Base-by-base conservation (phyloP, 2,329 filamentous ascomycete species). In the Trichoderma koningii region DNA sequence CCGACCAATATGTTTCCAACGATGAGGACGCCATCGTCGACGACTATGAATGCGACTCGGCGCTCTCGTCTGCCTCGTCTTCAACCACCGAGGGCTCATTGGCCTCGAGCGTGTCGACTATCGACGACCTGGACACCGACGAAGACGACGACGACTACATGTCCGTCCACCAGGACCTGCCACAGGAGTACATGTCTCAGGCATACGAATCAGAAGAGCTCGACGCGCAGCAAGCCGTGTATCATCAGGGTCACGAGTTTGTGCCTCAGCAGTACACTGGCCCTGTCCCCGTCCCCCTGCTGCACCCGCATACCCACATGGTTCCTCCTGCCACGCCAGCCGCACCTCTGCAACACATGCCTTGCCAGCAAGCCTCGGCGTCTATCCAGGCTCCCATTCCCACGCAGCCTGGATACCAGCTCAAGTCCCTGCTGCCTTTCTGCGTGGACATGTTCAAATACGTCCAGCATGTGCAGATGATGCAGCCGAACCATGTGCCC, bases 21-120 rank as follows among this genome's bases (percentile, higher is more conserved):
- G 82, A 75, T 69, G 82, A 84, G 75, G 75, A 82, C 66, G 77
- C 78, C 63, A 75, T 78, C 67, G 73, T 81, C 41, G 76, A 79
- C 61, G 76, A 79, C 68, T 76, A 79, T 68, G 78, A 81, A 59
- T 77, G 80, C 67, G 78, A 79, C 70, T 78, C 77, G 26, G 78
- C 82, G 30, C 76, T 82, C 52, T 85, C 84, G 1, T 82, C 83
- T n/a, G 76, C 79, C 19, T 79, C 80, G 2, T 82, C 81, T 26
- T 76, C 69, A 38, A 85, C 84, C 7, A 82, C 86, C 69, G 81
- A 84, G 68, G 84, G 83, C 30, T 86, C 84, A 23, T 78, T 86
- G 26, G 80, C 80, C 21, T 86, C 84, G n/a, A 82, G 79, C 69
- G 80, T 76, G 38, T 83, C 83, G 14, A 83, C 80, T 60, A 78